These are phyloP conservation scores for Penicillium sp. DNA, from an alignment of 2,329 filamentous ascomycete species.

Conservation along the genomic window DNA sequence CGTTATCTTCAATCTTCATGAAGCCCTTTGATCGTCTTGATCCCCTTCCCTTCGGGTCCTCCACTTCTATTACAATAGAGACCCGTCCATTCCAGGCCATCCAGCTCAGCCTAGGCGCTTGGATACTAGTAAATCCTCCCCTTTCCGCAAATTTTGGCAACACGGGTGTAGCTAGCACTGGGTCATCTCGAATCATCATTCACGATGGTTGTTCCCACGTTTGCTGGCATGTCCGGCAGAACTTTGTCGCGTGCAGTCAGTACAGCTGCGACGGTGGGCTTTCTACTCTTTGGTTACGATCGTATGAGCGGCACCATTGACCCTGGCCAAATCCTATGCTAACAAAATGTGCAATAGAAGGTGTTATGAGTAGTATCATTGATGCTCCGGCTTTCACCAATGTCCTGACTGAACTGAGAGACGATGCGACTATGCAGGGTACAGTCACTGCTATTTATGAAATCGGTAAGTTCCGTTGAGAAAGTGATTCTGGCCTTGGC, in stretches of 20 bases:
- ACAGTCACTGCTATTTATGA: constrained; percentile 35
- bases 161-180: not conserved
- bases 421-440: constrained; percentile 43
- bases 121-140: not conserved
- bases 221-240: not conserved
- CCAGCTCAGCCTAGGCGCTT: not conserved
- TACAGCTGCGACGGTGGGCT: constrained; percentile 57
- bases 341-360: constrained; percentile 23
- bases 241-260: too few relatives aligned
- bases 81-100: too few relatives aligned
- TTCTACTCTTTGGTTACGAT: constrained; percentile 61
- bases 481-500: too few relatives aligned
- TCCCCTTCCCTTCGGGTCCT: too few relatives aligned
- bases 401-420: constrained; percentile 35
- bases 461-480: not conserved
- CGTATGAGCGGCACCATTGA: constrained; percentile 30
- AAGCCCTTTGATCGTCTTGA: too few relatives aligned
- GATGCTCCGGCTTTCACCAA: constrained; percentile 32
- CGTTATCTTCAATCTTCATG: too few relatives aligned
- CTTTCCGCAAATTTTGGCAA: not conserved
- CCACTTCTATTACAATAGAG: too few relatives aligned
- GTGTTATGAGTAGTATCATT: constrained; percentile 44
- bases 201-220: constrained; percentile 1
- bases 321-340: not conserved
- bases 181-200: not conserved